These are phyloP conservation scores for Fusarium annulatum DNA, from an alignment of 2,329 filamentous ascomycete genomes.

Conservation along the genomic window DNA sequence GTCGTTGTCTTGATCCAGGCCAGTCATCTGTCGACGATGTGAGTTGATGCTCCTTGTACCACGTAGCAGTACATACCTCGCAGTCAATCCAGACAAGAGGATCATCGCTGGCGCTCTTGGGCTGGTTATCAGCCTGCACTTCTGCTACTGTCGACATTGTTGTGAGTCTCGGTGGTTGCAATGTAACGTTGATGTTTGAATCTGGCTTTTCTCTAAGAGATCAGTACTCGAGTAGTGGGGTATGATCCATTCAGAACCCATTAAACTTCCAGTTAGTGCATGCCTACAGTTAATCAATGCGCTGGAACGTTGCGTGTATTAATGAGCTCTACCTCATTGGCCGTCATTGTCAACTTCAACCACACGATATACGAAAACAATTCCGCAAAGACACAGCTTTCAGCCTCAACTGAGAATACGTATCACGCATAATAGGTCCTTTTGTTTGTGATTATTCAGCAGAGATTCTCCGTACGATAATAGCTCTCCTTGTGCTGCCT, in stretches of 20 bases:
- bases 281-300: slow-evolving; percentile 17
- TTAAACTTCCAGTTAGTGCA: slow-evolving; percentile 13
- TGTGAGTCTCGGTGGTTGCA: slow-evolving; percentile 7
- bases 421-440: not conserved
- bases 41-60: slow-evolving; percentile 17
- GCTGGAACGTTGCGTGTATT: slow-evolving; percentile 48
- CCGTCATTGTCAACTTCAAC: slow-evolving; percentile 3
- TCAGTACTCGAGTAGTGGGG: slow-evolving; percentile 32
- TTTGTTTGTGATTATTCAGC: not conserved
- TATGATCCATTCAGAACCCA: slow-evolving; percentile 2
- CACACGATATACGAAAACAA: slow-evolving; percentile 23
- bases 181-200: slow-evolving; percentile 26
- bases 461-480: not conserved
- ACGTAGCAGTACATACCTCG: slow-evolving; percentile 51
- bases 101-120: slow-evolving; percentile 55
- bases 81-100: slow-evolving; percentile 89
- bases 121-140: slow-evolving; percentile 29
- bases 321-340: slow-evolving; percentile 39
- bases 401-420: not conserved
- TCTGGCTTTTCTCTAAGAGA: slow-evolving; percentile 13
- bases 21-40: slow-evolving; percentile 76
- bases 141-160: slow-evolving; percentile 30
- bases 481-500: not conserved
- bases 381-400: not conserved
- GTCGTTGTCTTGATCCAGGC: slow-evolving; percentile 76